A percentile compares a stretch with the other conserved stretches of the same genome.
Evolutionary conservation across 73 alveolate species (phyloP).

Genomic region (Paramecium octaurelia): DNA sequence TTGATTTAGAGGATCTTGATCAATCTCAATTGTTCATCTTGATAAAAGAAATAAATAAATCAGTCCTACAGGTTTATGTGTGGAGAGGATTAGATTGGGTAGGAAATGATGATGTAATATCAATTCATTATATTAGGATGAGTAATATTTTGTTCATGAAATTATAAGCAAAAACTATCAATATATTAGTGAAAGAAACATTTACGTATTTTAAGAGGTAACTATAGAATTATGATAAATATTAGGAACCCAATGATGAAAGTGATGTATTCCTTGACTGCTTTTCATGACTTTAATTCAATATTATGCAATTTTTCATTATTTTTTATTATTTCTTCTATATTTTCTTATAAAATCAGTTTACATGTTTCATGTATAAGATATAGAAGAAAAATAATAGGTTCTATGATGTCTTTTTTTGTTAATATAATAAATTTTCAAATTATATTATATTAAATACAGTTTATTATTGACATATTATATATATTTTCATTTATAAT

Average conservation of each 20-base stretch:
- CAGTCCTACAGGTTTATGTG: neutral
- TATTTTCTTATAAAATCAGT: neutral
- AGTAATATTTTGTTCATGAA: neutral
- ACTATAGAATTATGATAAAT: neutral
- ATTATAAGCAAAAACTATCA: neutral
- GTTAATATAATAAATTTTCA: too few species aligned
- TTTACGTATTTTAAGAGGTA: neutral
- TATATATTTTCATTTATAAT: neutral
- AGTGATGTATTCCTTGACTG: constrained; percentile 13
- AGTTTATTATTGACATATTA: too few species aligned
- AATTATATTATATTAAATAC: too few species aligned
- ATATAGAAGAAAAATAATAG: too few species aligned
- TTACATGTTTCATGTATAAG: too few species aligned
- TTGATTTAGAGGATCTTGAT: constrained; percentile 29
- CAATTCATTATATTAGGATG: neutral
- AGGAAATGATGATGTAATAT: constrained; percentile 15
- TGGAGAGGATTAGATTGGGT: constrained; percentile 19
- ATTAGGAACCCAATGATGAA: constrained; percentile 22
- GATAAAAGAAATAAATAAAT: neutral
- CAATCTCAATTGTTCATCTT: neutral
- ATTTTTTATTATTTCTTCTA: neutral
- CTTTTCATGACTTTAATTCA: neutral
- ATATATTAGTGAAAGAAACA: neutral
- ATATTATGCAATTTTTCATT: neutral
- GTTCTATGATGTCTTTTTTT: too few species aligned